Conservation (phyloP, 2,329 filamentous ascomycete species). For the Diatrype stigma region DNA sequence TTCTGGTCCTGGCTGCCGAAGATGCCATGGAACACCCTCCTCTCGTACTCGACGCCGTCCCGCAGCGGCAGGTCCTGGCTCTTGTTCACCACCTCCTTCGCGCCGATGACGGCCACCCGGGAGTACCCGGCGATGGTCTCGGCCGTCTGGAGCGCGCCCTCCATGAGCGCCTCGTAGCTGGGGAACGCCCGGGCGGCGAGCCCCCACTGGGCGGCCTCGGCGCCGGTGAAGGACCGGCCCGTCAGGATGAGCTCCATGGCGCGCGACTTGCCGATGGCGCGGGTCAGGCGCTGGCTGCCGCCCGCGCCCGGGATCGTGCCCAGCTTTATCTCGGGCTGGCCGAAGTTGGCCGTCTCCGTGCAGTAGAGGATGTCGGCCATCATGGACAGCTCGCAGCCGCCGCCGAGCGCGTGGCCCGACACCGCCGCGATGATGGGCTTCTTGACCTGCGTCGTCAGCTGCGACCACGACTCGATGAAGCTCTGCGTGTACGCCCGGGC, state of each 20-base stretch:
- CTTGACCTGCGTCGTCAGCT: slow-evolving; percentile 77
- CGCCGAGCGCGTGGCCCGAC: slow-evolving; percentile 89
- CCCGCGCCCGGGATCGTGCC: slow-evolving; percentile 90
- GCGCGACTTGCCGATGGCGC: slow-evolving; percentile 75
- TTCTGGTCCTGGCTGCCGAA: slow-evolving; percentile 98
- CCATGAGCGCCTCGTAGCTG: slow-evolving; percentile 75
- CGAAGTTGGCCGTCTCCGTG: slow-evolving; percentile 80
- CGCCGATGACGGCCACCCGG: slow-evolving; percentile 79
- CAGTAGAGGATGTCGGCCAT: slow-evolving; percentile 97
- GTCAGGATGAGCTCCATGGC: slow-evolving; percentile 92
- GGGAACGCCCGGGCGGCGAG: slow-evolving; percentile 80
- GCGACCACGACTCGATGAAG: slow-evolving; percentile 95
- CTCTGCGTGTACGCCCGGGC: slow-evolving; percentile 79
- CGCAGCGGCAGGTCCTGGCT: slow-evolving; percentile 84
- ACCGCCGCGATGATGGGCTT: slow-evolving; percentile 94
- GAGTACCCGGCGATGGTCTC: slow-evolving; percentile 87
- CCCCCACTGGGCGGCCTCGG: slow-evolving; percentile 85
- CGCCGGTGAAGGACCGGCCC: slow-evolving; percentile 76
- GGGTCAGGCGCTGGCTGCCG: slow-evolving; percentile 82
- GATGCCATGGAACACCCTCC: slow-evolving; percentile 84
- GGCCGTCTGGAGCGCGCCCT: slow-evolving; percentile 76
- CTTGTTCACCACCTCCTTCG: slow-evolving; percentile 99
- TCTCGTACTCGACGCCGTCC: slow-evolving; percentile 93
- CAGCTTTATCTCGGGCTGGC: slow-evolving; percentile 95
- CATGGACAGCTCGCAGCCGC: slow-evolving; percentile 93